Conservation (phyloP, 352 stramenopile species). For the Phytophthora brassicae region DNA sequence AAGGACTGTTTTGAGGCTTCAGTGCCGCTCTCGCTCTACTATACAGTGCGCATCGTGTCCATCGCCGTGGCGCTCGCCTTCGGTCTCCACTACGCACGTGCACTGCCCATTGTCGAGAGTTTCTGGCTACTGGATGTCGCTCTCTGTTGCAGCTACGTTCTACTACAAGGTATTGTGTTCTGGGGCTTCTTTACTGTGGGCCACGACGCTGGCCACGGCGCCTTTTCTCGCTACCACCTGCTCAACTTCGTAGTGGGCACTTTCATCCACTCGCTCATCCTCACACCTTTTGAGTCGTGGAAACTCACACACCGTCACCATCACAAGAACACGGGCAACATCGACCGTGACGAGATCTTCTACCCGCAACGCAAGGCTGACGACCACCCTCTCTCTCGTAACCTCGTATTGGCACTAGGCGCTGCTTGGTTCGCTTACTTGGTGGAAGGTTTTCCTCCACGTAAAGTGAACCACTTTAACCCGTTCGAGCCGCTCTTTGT, state of each 20-base stretch:
- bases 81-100: constrained; percentile 43
- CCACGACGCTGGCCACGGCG: constrained; percentile 79
- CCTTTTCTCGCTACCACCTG: constrained; percentile 76
- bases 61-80: constrained; percentile 47
- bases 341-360: constrained; percentile 85
- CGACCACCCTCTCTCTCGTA: constrained; percentile 51
- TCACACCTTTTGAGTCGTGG: constrained; percentile 81
- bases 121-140: constrained; percentile 40
- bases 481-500: constrained; percentile 77
- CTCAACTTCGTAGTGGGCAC: constrained; percentile 81
- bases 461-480: constrained; percentile 81
- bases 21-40: constrained; percentile 70
- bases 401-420: constrained; percentile 52
- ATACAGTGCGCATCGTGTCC: constrained; percentile 56
- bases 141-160: constrained; percentile 59
- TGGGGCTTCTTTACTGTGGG: constrained; percentile 86
- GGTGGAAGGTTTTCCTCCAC: constrained; percentile 69
- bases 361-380: constrained; percentile 71
- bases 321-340: constrained; percentile 89
- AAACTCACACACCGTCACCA: constrained; percentile 83
- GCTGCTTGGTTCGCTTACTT: constrained; percentile 76
- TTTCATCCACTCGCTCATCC: constrained; percentile 78
- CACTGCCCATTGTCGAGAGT: constrained; percentile 42
- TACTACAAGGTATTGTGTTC: constrained; percentile 78
- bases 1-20: constrained; percentile 76